Percentiles rank a stretch among this genome's conserved stretches.
These are phyloP conservation scores for Hygrophorus russula DNA, from an alignment of 768 basidiomycete species.

Conservation along the genomic window DNA sequence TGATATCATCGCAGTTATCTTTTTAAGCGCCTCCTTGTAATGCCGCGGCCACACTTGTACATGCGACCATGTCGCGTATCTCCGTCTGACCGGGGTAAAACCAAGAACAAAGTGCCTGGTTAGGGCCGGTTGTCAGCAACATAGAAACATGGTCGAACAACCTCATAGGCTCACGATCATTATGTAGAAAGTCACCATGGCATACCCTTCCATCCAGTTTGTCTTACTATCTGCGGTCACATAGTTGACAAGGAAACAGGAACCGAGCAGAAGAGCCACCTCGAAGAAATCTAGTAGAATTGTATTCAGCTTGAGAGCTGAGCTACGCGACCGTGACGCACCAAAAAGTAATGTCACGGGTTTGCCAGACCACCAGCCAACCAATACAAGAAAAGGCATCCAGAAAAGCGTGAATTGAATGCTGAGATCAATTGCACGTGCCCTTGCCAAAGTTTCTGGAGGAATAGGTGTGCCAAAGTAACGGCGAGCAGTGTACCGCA, in stretches of 20 bases:
- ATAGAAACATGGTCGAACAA: neutral
- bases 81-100: slow-evolving; percentile 52
- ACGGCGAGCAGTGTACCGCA: slow-evolving; percentile 29
- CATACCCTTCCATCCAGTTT: slow-evolving; percentile 66
- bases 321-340: slow-evolving; percentile 15
- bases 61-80: slow-evolving; percentile 30
- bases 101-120: slow-evolving; percentile 54
- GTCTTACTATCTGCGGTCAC: slow-evolving; percentile 72
- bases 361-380: slow-evolving; percentile 55
- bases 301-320: neutral
- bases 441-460: slow-evolving; percentile 52
- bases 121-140: neutral
- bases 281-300: slow-evolving; percentile 51
- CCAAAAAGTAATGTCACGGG: slow-evolving; percentile 62
- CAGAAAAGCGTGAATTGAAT: slow-evolving; percentile 74
- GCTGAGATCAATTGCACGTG: slow-evolving; percentile 62
- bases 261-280: slow-evolving; percentile 49
- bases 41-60: slow-evolving; percentile 26
- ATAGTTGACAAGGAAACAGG: slow-evolving; percentile 71
- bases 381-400: slow-evolving; percentile 61
- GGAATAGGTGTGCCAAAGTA: slow-evolving; percentile 22
- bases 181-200: slow-evolving; percentile 55
- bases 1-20: no score
- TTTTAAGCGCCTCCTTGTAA: slow-evolving; percentile 12
- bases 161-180: slow-evolving; percentile 38